Evolutionary conservation across 257 asterid species (phyloP).

Genomic region (Primulina tabacum): DNA sequence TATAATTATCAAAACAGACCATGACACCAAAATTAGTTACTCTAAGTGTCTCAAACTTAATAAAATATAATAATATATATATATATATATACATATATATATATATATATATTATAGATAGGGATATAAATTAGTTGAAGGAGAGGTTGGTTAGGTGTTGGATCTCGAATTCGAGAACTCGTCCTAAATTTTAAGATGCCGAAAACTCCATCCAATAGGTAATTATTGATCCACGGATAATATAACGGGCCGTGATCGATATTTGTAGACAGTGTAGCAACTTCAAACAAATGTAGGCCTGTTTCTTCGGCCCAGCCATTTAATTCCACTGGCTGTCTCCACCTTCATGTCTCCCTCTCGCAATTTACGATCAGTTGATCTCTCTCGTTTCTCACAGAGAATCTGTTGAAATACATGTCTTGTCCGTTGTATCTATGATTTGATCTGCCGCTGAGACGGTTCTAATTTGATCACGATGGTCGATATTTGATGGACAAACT

Average conservation of each 20-base stretch:
- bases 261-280: neutral
- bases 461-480: slow-evolving; percentile 20
- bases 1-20: no score
- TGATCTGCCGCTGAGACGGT: slow-evolving; percentile 23
- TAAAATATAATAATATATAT: no score
- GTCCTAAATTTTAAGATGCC: no score
- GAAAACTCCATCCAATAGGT: no score
- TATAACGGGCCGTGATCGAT: neutral
- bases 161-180: no score
- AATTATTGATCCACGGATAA: neutral
- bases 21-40: no score
- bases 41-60: no score
- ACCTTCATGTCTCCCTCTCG: neutral
- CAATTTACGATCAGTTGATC: slow-evolving; percentile 20
- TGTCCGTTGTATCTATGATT: neutral
- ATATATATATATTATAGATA: no score
- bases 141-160: no score
- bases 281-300: neutral
- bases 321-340: neutral
- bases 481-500: neutral
- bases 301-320: neutral
- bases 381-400: neutral
- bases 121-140: no score
- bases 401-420: neutral
- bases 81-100: no score